Percentiles rank a stretch among this genome's conserved stretches.
Conservation (phyloP, 73 alveolate genomes). For the Paramecium bursaria region DNA sequence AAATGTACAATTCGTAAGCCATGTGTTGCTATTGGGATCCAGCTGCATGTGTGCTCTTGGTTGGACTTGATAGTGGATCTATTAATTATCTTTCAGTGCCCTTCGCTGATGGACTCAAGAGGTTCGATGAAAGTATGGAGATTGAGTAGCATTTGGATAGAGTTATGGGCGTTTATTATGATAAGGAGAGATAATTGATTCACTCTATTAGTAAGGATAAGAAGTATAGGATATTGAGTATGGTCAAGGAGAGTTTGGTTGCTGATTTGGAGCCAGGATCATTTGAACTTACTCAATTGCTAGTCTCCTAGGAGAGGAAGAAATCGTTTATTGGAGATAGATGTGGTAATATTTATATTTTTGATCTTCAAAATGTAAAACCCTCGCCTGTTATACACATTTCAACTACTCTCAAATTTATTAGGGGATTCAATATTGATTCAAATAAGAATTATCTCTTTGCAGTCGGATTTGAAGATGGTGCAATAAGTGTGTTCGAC, state of each 20-base stretch:
- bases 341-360: conserved; percentile 61
- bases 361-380: conserved; percentile 19
- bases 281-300: conserved; percentile 63
- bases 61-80: conserved; percentile 69
- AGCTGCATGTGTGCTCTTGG: conserved; percentile 46
- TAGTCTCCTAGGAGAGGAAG: conserved; percentile 53
- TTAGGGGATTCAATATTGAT: conserved; percentile 65
- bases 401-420: conserved; percentile 67
- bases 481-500: conserved; percentile 58
- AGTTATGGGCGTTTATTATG: conserved; percentile 69
- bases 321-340: conserved; percentile 63
- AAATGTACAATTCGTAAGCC: conserved; percentile 64
- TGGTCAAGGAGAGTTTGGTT: conserved; percentile 47
- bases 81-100: conserved; percentile 58
- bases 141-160: conserved; percentile 54
- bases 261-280: conserved; percentile 70
- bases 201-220: conserved; percentile 40
- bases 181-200: conserved; percentile 25
- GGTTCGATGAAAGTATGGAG: conserved; percentile 61
- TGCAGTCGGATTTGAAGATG: conserved; percentile 65
- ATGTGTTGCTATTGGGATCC: conserved; percentile 66
- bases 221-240: conserved; percentile 18
- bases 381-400: conserved; percentile 70
- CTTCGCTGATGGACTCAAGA: conserved; percentile 44
- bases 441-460: conserved; percentile 38